Evolutionary conservation across 352 stramenopile species (phyloP).

Genomic region (Phytophthora cryptogea): DNA sequence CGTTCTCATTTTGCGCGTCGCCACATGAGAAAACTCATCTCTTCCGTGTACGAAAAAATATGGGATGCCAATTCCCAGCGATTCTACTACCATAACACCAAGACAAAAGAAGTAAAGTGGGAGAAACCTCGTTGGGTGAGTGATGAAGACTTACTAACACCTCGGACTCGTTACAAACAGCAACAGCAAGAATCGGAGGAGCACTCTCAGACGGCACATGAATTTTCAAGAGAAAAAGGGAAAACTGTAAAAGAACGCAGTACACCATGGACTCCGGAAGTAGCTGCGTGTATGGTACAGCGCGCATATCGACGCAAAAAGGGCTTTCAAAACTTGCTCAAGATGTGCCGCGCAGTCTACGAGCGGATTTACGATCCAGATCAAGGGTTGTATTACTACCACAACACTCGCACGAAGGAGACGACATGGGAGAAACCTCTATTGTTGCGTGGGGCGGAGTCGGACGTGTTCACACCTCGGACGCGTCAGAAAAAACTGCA

Average conservation of each 20-base stretch:
- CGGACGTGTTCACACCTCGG: conserved; percentile 58
- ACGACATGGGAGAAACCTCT: conserved; percentile 71
- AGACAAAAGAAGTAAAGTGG: conserved; percentile 73
- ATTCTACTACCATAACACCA: conserved; percentile 87
- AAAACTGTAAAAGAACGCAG: conserved; percentile 4
- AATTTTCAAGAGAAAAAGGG: background rate
- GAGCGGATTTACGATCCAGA: conserved; percentile 72
- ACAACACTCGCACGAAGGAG: conserved; percentile 78
- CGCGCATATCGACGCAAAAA: conserved; percentile 48
- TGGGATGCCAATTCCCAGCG: conserved; percentile 51
- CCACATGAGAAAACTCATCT: conserved; percentile 63
- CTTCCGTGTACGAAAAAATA: conserved; percentile 82
- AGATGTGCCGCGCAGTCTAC: conserved; percentile 59
- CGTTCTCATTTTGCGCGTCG: conserved; percentile 52
- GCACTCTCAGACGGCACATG: background rate
- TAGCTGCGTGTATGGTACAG: conserved; percentile 63
- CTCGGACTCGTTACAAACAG: conserved; percentile 38
- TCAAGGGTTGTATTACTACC: conserved; percentile 65
- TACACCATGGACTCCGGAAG: conserved; percentile 34
- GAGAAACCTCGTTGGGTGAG: conserved; percentile 65
- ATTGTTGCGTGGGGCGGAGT: conserved; percentile 42
- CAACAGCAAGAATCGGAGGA: conserved; percentile 6
- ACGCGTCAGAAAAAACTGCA: conserved; percentile 48
- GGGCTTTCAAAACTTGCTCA: conserved; percentile 50
- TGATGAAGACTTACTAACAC: conserved; percentile 66